A percentile compares a stretch with the other conserved stretches of the same genome.
These are phyloP conservation scores for Pneumocystis oryctolagi DNA, from an alignment of 1,139 yeast genomes.

Conservation along the genomic window DNA sequence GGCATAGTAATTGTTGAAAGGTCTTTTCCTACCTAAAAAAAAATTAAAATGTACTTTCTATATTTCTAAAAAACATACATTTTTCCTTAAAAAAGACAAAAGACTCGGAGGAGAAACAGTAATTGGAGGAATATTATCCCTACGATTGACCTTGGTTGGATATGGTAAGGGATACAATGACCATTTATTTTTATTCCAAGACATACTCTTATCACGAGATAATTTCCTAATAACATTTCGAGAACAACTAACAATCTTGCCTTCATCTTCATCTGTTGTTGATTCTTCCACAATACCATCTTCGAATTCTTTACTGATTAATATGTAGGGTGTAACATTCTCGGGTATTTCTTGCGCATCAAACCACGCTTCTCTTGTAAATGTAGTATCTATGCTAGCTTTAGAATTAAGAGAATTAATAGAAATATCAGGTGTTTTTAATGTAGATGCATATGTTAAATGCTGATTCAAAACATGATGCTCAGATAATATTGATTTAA, in stretches of 20 bases:
- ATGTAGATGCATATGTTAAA: background rate
- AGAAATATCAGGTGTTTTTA: background rate
- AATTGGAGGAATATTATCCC: conserved; percentile 47
- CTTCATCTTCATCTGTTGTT: background rate
- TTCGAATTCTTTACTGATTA: background rate
- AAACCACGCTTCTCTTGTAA: background rate
- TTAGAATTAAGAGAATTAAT: background rate
- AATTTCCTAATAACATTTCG: background rate
- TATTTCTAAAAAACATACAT: conserved; percentile 26
- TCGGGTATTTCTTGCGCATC: background rate
- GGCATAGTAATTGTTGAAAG: conserved; percentile 73
- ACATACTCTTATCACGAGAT: background rate
- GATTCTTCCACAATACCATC: background rate
- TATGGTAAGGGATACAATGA: conserved; percentile 6
- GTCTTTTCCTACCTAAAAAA: conserved; percentile 53
- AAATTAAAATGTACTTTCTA: background rate
- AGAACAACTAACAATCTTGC: background rate
- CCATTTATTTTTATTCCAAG: background rate
- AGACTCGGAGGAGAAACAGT: conserved; percentile 66
- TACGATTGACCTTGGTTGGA: conserved; percentile 33
- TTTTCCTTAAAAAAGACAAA: conserved; percentile 63
- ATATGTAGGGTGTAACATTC: background rate
- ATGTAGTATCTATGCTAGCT: background rate
- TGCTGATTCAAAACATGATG: background rate
- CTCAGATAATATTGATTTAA: background rate